phyloP scores from a whole-genome alignment of 306 rosid genomes.

The Castanea mollissima region DNA sequence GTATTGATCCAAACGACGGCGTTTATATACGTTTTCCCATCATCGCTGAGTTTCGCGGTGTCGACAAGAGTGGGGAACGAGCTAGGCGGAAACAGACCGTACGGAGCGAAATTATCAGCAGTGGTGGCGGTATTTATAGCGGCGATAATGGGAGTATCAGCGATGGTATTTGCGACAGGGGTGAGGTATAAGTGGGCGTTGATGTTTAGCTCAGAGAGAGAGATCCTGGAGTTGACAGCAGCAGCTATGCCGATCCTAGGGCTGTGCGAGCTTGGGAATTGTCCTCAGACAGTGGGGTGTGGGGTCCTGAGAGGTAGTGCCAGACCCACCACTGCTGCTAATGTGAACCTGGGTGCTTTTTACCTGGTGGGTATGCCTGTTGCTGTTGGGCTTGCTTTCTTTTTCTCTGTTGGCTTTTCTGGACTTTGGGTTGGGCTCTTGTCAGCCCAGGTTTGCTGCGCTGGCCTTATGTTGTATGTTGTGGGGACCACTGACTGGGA shows the following conservation, averaged over 20 bases:
- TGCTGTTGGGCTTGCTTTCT: slow-evolving; percentile 78
- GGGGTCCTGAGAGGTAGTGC: slow-evolving; percentile 90
- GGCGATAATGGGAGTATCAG: slow-evolving; percentile 52
- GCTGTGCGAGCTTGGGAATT: slow-evolving; percentile 88
- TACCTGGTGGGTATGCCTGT: slow-evolving; percentile 89
- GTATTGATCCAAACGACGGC: slow-evolving; percentile 84
- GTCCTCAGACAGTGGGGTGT: slow-evolving; percentile 92
- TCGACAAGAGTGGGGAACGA: slow-evolving; percentile 88
- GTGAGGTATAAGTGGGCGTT: slow-evolving; percentile 69
- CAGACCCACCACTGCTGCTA: slow-evolving; percentile 76
- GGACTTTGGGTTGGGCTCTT: slow-evolving; percentile 90
- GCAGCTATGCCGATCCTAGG: slow-evolving; percentile 79
- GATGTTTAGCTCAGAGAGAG: slow-evolving; percentile 55
- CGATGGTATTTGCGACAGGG: slow-evolving; percentile 49
- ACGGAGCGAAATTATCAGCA: slow-evolving; percentile 49
- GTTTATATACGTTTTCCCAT: slow-evolving; percentile 81
- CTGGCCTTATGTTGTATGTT: slow-evolving; percentile 72
- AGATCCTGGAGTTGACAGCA: slow-evolving; percentile 61
- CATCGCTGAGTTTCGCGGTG: slow-evolving; percentile 72
- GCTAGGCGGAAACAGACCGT: slow-evolving; percentile 61
- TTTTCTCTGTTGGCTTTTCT: slow-evolving; percentile 57
- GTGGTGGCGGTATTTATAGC: slow-evolving; percentile 54
- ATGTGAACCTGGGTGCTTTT: slow-evolving; percentile 77
- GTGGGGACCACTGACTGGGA: slow-evolving; percentile 89
- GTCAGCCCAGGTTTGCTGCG: slow-evolving; percentile 86